A percentile compares a stretch with the other conserved stretches of the same genome.
These are phyloP conservation scores for Teratosphaeriaceae sp. DNA, from an alignment of 2,329 filamentous ascomycete species.

Conservation along the genomic window DNA sequence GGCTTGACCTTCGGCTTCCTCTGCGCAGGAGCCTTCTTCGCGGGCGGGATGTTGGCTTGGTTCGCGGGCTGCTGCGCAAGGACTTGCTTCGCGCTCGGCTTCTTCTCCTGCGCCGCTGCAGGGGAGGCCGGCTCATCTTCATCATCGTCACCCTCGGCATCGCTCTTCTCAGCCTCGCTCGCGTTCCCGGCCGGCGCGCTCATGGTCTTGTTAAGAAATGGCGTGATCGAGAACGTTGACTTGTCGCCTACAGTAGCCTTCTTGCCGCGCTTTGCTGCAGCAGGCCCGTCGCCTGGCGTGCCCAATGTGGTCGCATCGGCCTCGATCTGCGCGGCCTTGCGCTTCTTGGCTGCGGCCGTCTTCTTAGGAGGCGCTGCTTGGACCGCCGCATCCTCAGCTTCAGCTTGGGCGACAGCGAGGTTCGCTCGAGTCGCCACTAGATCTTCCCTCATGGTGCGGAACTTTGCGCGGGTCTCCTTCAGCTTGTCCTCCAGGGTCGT, in stretches of 20 bases:
- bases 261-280: constrained; percentile 40
- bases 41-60: constrained; percentile 33
- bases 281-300: constrained; percentile 42
- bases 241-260: constrained; percentile 68
- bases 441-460: constrained; percentile 63
- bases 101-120: constrained; percentile 26
- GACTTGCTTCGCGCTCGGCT: constrained; percentile 33
- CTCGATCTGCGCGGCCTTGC: constrained; percentile 39
- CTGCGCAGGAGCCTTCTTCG: constrained; percentile 32
- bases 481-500: constrained; percentile 64
- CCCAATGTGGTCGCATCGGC: constrained; percentile 42
- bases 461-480: constrained; percentile 61
- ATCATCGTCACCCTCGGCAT: constrained; percentile 18
- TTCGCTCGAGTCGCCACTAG: constrained; percentile 66
- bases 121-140: too few species aligned
- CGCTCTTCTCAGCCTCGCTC: constrained; percentile 16
- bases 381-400: constrained; percentile 42
- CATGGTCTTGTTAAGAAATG: constrained; percentile 74
- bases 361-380: constrained; percentile 25
- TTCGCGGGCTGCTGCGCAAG: constrained; percentile 39
- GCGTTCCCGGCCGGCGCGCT: constrained; percentile 45
- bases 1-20: constrained; percentile 34
- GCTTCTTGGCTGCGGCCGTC: constrained; percentile 33
- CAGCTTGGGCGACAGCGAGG: too few species aligned
- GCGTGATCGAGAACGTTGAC: constrained; percentile 88